Evolutionary conservation across 257 asterid genomes (phyloP).

Genomic region (Nicotiana attenuata): DNA sequence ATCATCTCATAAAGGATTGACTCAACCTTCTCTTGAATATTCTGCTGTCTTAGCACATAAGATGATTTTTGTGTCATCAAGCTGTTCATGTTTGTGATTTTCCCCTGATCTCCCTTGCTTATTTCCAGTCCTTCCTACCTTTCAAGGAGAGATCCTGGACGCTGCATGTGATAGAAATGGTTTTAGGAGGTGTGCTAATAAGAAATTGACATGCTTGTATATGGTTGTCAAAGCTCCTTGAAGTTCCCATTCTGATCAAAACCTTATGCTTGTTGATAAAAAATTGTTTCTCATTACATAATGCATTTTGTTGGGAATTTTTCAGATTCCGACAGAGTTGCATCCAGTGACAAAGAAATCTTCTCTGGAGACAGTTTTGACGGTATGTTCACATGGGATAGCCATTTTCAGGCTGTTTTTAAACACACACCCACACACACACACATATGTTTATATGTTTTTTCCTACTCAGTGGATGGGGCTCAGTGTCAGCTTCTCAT

Average conservation of each 20-base stretch:
- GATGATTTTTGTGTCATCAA: background rate
- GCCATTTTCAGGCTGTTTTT: background rate
- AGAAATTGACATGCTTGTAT: background rate
- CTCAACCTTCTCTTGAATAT: background rate
- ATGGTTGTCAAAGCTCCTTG: background rate
- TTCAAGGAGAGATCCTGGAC: background rate
- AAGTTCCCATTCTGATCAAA: background rate
- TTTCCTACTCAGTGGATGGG: background rate
- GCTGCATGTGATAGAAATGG: conserved; percentile 2
- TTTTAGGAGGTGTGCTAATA: conserved; percentile 4
- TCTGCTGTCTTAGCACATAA: background rate
- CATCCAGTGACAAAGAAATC: conserved; percentile 87
- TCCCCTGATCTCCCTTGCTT: background rate
- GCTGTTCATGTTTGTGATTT: background rate
- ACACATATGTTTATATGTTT: background rate
- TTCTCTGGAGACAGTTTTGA: conserved; percentile 92
- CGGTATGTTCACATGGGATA: conserved; percentile 41
- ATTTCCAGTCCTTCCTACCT: background rate
- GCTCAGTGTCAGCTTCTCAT: background rate
- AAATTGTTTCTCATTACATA: background rate
- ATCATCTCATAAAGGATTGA: background rate
- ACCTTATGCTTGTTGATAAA: background rate
- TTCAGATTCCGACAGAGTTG: conserved; percentile 89
- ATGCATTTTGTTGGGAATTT: conserved; percentile 17
- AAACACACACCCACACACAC: too few relatives aligned